phyloP scores from a whole-genome alignment of 345 rosid species.

The Citrus australasica region DNA sequence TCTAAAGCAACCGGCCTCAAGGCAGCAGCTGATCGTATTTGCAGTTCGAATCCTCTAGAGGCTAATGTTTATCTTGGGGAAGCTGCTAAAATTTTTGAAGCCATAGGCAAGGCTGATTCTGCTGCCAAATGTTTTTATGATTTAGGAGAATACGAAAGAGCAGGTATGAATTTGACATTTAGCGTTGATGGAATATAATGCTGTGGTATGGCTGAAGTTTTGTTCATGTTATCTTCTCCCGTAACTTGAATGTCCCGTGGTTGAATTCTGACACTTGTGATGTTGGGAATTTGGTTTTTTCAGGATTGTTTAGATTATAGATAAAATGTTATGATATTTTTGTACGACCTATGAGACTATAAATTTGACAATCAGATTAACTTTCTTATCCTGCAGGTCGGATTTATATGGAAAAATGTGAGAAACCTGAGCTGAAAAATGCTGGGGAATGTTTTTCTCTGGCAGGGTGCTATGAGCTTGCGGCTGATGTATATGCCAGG shows the following conservation, averaged over 20 bases:
- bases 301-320: background rate
- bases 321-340: background rate
- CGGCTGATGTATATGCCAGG: constrained; percentile 39
- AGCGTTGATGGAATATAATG: background rate
- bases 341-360: background rate
- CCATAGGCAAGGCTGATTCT: constrained; percentile 40
- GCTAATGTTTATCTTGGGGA: constrained; percentile 26
- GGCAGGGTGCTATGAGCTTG: constrained; percentile 25
- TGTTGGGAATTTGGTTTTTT: background rate
- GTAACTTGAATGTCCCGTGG: background rate
- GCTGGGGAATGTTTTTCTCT: constrained; percentile 48
- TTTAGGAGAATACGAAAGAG: constrained; percentile 36
- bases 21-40: constrained; percentile 37
- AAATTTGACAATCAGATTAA: background rate
- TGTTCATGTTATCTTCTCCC: background rate
- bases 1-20: constrained; percentile 38
- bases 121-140: constrained; percentile 47
- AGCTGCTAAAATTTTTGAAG: background rate
- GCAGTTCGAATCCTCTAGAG: constrained; percentile 30
- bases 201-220: background rate
- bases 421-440: constrained; percentile 26
- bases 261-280: background rate
- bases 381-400: constrained; percentile 23
- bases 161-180: constrained; percentile 23
- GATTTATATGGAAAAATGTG: constrained; percentile 38